Evolutionary conservation across 192 early-diverging fungal genomes (phyloP).

Genomic region (Coemansia umbellata): DNA sequence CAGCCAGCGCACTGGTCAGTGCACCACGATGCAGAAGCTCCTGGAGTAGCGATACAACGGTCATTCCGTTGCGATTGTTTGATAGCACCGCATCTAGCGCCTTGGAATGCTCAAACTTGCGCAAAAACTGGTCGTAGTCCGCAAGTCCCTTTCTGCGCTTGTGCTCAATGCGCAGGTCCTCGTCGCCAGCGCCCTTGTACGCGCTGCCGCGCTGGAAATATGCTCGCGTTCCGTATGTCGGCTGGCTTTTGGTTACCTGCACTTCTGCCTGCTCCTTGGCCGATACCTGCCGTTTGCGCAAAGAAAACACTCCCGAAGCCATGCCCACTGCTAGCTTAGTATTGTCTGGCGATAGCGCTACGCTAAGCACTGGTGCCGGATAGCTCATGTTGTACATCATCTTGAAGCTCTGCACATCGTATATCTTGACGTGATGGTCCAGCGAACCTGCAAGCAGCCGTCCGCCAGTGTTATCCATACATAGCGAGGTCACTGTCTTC

Average conservation of each 20-base stretch:
- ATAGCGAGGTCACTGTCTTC: conserved; percentile 91
- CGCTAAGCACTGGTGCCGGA: conserved; percentile 82
- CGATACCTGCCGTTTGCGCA: conserved; percentile 79
- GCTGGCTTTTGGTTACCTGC: conserved; percentile 33
- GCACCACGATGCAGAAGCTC: conserved; percentile 88
- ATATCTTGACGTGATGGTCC: conserved; percentile 96
- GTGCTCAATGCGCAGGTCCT: conserved; percentile 76
- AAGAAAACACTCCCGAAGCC: conserved; percentile 81
- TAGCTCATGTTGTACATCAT: conserved; percentile 86
- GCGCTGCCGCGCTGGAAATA: conserved; percentile 68
- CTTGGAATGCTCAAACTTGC: conserved; percentile 81
- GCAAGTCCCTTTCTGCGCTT: conserved; percentile 59
- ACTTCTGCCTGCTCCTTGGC: conserved; percentile 58
- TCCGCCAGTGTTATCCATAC: conserved; percentile 71
- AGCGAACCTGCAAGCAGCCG: conserved; percentile 85
- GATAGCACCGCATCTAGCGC: conserved; percentile 83
- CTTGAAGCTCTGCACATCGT: conserved; percentile 81
- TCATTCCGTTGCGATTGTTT: conserved; percentile 56
- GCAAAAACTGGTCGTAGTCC: conserved; percentile 79
- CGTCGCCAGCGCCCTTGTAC: conserved; percentile 51
- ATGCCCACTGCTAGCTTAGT: conserved; percentile 89
- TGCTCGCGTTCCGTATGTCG: conserved; percentile 60
- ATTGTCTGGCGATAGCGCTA: conserved; percentile 89
- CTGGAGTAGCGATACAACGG: conserved; percentile 76
- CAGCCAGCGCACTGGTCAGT: conserved; percentile 71